A percentile compares a stretch with the other conserved stretches of the same genome.
phyloP scores from a whole-genome alignment of 306 rosid genomes.

The Begonia loranthoides region DNA sequence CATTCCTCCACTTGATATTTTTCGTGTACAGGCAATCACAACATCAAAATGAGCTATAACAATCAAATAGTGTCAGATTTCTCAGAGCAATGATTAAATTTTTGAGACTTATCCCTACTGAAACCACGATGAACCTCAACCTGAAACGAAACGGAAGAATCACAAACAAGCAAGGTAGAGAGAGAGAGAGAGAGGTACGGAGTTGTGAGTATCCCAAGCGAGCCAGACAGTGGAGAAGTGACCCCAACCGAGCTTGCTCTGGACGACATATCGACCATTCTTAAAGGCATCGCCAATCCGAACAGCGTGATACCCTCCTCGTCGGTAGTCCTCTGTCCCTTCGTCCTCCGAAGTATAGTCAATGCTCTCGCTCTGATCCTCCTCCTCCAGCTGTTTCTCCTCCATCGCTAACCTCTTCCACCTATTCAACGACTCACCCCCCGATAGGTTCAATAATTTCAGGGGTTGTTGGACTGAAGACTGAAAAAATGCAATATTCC shows the following conservation, averaged over 20 bases:
- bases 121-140: no score
- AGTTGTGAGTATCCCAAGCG: conserved; percentile 67
- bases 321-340: conserved; percentile 90
- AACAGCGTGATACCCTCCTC: conserved; percentile 95
- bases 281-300: conserved; percentile 74
- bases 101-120: no score
- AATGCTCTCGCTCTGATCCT: conserved; percentile 55
- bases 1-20: neutral
- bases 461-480: neutral
- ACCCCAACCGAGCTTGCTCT: conserved; percentile 97
- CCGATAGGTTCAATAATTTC: neutral
- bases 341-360: conserved; percentile 96
- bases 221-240: conserved; percentile 99
- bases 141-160: neutral
- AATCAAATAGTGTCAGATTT: neutral
- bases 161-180: neutral
- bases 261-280: conserved; percentile 59
- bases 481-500: neutral
- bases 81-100: neutral
- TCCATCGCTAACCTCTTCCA: conserved; percentile 32
- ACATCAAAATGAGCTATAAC: neutral
- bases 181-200: conserved; percentile 23
- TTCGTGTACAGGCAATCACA: conserved; percentile 2
- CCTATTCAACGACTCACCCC: conserved; percentile 1
- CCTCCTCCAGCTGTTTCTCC: conserved; percentile 33